Conservation (phyloP, 441 rosid genomes). For the Croton laevigatus region DNA sequence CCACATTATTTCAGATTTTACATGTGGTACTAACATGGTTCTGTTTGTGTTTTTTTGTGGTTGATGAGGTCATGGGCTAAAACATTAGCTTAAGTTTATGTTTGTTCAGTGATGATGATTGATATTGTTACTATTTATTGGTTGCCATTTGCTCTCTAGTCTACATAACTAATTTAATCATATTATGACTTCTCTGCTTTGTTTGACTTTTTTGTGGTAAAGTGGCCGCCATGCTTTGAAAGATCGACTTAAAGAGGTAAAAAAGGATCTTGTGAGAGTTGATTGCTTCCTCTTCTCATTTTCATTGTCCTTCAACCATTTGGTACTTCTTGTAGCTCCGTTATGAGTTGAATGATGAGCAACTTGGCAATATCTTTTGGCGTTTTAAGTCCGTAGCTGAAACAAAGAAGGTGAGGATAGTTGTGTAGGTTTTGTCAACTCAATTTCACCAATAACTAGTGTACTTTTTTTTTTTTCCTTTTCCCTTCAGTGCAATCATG, state of each 20-base stretch:
- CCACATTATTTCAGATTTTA: too few relatives aligned
- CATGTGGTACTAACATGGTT: too few relatives aligned
- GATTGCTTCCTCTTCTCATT: constrained; percentile 13
- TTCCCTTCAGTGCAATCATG: background rate
- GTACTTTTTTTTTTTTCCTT: background rate
- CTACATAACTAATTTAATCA: constrained; percentile 3
- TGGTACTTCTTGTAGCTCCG: constrained; percentile 60
- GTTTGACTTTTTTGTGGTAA: constrained; percentile 23
- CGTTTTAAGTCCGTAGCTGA: constrained; percentile 86
- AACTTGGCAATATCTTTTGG: constrained; percentile 76
- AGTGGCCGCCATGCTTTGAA: constrained; percentile 94
- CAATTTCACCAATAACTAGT: background rate
- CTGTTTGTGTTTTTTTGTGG: too few relatives aligned
- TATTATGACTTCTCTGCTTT: background rate
- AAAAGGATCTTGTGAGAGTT: constrained; percentile 12
- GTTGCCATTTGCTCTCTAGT: background rate
- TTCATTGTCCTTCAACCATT: constrained; percentile 9
- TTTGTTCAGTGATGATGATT: background rate
- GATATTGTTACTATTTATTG: background rate
- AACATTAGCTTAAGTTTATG: background rate
- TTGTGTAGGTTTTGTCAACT: background rate
- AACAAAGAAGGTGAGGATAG: constrained; percentile 64
- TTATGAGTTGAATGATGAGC: constrained; percentile 70
- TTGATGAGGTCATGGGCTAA: background rate
- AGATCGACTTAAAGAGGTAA: constrained; percentile 77